Base-by-base conservation (phyloP, 2,329 filamentous ascomycete species). In the Aschersonia sp. region DNA sequence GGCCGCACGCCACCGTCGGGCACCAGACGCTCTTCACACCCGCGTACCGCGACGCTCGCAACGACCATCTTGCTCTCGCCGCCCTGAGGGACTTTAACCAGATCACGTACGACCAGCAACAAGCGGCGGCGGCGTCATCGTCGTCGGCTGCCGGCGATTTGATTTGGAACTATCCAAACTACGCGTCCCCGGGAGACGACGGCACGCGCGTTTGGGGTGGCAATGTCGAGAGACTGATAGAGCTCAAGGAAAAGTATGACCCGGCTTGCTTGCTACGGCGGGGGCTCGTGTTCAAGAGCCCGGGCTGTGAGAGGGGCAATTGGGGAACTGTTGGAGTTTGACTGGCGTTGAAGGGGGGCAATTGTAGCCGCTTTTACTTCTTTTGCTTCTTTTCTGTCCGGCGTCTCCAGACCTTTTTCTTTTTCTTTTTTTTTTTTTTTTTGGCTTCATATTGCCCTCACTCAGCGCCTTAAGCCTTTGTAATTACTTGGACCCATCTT, bases 1-100 rank as follows among this genome's bases (percentile, higher is more conserved):
- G 43, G 43, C 43, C 43, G 30, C 43, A 44, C 5, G 22, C 43
- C 10, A 30, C 30, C 12, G 43, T 44, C 30, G 43, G 43, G 10
- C 43, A 44, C 14, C 43, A 44, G 30, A 44, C 43, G 12, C 43
- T 44, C 30, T 44, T 44, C 43, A 44, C 43, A 29, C 43, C 43
- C 8, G 43, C 43, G 10, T 44, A 44, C 30, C 31, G 22, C 12
- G 31, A 44, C 43, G 30, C n/a, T 7, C 8, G 10, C 11, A 44
- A 44, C 30, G 43, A 44, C 43, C 8, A 30, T 12, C 43, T 30
- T 29, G 30, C 43, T 8, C 12, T 44, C 6, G 7, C 43, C 11
- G 30, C 43, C 9, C 14, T 44, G 9, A n/a, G 14, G 29, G 29
- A 29, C 29, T 30, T 44, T 12, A 31, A 44, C 30, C n/a, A 44